Evolutionary conservation across 179 eudicot species (phyloP).

Genomic region (Spinacia oleracea): DNA sequence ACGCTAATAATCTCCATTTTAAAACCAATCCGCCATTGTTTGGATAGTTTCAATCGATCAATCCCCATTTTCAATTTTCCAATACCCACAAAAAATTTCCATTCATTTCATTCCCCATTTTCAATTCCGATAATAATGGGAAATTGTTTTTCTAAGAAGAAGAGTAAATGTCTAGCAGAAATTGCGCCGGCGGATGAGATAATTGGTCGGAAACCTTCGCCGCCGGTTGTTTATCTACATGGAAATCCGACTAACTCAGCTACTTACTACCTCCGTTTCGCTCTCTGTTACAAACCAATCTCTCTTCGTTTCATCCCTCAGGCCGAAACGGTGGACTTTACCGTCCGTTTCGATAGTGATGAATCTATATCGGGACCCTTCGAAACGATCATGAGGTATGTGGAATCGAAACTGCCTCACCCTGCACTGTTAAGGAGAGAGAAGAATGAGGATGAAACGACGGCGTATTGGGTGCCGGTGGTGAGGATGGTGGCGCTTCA

Average conservation of each 20-base stretch:
- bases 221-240: slow-evolving; percentile 41
- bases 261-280: slow-evolving; percentile 65
- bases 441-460: slow-evolving; percentile 23
- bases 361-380: slow-evolving; percentile 53
- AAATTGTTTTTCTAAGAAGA: slow-evolving; percentile 12
- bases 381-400: slow-evolving; percentile 44
- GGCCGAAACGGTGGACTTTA: slow-evolving; percentile 37
- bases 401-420: slow-evolving; percentile 59
- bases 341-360: slow-evolving; percentile 25
- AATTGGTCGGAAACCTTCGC: not conserved
- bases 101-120: too few species aligned
- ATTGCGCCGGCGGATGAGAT: not conserved
- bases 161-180: not conserved
- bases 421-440: slow-evolving; percentile 41
- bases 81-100: not conserved
- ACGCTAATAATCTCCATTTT: not conserved
- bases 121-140: slow-evolving; percentile 6
- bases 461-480: slow-evolving; percentile 36
- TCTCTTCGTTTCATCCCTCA: slow-evolving; percentile 47
- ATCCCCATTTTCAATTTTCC: too few species aligned
- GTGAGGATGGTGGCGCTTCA: slow-evolving; percentile 57
- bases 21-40: too few species aligned
- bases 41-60: too few species aligned
- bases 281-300: slow-evolving; percentile 60
- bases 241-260: slow-evolving; percentile 45